Evolutionary conservation across 2,329 filamentous ascomycete genomes (phyloP).

Genomic region (Aphanocladium album): DNA sequence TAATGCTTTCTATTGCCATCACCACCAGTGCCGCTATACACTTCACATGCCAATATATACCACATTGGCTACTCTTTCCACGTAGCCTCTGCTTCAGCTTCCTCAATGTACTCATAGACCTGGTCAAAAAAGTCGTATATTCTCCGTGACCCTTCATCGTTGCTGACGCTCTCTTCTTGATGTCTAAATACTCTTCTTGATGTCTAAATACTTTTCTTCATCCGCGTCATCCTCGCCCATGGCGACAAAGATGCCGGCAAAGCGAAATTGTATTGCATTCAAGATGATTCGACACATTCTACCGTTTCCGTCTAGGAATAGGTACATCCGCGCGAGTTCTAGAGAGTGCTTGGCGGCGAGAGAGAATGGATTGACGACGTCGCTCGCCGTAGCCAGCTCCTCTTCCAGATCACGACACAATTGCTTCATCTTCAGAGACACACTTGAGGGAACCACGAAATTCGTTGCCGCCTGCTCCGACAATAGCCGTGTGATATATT

Average conservation of each 20-base stretch:
- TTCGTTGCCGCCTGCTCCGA: constrained; percentile 23
- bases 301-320: constrained; percentile 36
- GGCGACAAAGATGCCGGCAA: constrained; percentile 18
- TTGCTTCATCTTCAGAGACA: constrained; percentile 23
- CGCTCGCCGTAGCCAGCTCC: constrained; percentile 12
- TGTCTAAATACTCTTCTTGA: constrained; percentile 14
- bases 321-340: constrained; percentile 33
- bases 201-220: constrained; percentile 12
- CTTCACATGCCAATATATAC: too few relatives aligned
- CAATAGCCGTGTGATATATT: not conserved
- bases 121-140: constrained; percentile 23
- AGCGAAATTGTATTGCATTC: constrained; percentile 30
- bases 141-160: constrained; percentile 24
- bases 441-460: constrained; percentile 21
- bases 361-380: constrained; percentile 24
- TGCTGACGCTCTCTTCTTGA: constrained; percentile 20
- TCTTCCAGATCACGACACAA: constrained; percentile 20
- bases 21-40: too few relatives aligned
- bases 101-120: constrained; percentile 6
- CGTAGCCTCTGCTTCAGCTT: constrained; percentile 21
- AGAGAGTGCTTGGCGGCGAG: constrained; percentile 24
- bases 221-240: constrained; percentile 22
- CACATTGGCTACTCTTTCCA: constrained; percentile 2
- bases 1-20: too few relatives aligned
- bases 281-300: constrained; percentile 32